Conservation (phyloP, 1,284 basidiomycete genomes). For the Ceratobasidium sp. region DNA sequence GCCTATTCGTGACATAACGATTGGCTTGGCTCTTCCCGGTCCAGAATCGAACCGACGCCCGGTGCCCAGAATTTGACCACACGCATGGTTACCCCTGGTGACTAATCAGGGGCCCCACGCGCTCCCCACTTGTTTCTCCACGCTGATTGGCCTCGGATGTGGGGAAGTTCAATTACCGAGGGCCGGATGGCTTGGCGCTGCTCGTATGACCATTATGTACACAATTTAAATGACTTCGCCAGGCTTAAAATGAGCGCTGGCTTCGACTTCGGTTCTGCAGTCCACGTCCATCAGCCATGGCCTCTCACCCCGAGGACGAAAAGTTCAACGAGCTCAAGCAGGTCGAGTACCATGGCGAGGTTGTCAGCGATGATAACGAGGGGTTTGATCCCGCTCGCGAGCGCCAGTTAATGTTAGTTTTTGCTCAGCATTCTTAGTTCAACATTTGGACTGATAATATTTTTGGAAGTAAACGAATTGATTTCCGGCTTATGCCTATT, state of each 20-base stretch:
- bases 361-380: conserved; percentile 16
- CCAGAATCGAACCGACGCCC: conserved; percentile 18
- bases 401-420: conserved; percentile 23
- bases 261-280: not conserved
- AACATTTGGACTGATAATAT: not conserved
- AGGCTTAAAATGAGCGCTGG: not conserved
- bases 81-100: not conserved
- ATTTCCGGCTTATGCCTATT: conserved; percentile 57
- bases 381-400: conserved; percentile 32
- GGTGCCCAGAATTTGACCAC: not conserved
- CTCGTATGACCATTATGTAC: not conserved
- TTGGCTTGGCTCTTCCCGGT: no score
- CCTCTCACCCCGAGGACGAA: conserved; percentile 17
- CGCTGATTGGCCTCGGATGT: conserved; percentile 20
- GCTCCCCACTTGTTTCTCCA: not conserved
- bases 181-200: conserved; percentile 26
- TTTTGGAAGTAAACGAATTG: conserved; percentile 51
- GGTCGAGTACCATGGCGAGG: conserved; percentile 16
- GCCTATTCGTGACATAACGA: not conserved
- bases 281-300: conserved; percentile 13
- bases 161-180: conserved; percentile 4
- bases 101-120: conserved; percentile 7
- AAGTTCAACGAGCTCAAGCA: conserved; percentile 38
- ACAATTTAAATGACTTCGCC: not conserved
- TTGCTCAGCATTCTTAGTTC: not conserved